A percentile compares a stretch with the other conserved stretches of the same genome.
Evolutionary conservation across 1,139 yeast genomes (phyloP).

Genomic region (Geotrichum fermentans): DNA sequence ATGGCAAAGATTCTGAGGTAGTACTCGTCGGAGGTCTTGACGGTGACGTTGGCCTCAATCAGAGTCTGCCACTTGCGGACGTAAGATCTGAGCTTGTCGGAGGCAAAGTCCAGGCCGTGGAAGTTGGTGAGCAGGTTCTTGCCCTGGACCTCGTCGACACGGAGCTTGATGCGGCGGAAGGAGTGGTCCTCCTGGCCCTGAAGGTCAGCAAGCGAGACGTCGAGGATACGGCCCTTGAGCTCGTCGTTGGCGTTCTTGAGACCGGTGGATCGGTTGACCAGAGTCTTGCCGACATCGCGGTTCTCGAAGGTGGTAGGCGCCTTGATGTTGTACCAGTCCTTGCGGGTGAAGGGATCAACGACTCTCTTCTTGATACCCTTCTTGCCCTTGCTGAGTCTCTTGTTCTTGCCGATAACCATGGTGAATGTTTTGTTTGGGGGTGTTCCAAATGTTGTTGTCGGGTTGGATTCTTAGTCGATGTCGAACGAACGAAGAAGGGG

Average conservation of each 20-base stretch:
- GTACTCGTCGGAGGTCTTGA: slow-evolving; percentile 88
- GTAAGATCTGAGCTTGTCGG: slow-evolving; percentile 84
- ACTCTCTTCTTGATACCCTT: slow-evolving; percentile 94
- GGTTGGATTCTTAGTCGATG: slow-evolving; percentile 6
- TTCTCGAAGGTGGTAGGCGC: slow-evolving; percentile 93
- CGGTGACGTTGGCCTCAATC: slow-evolving; percentile 87
- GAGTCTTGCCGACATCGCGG: slow-evolving; percentile 92
- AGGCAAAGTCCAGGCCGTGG: slow-evolving; percentile 91
- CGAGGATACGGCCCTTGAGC: slow-evolving; percentile 85
- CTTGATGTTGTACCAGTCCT: slow-evolving; percentile 92
- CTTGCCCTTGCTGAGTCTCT: slow-evolving; percentile 95
- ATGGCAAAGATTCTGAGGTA: slow-evolving; percentile 81
- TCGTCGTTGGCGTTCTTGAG: slow-evolving; percentile 87
- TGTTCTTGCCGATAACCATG: slow-evolving; percentile 96
- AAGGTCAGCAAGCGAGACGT: slow-evolving; percentile 81
- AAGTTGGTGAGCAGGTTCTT: slow-evolving; percentile 89
- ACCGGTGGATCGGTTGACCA: slow-evolving; percentile 92
- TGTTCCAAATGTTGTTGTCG: slow-evolving; percentile 1
- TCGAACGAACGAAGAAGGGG: background rate
- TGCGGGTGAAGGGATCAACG: slow-evolving; percentile 92
- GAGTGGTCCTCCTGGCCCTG: slow-evolving; percentile 93
- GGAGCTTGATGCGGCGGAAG: slow-evolving; percentile 81
- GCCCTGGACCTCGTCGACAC: slow-evolving; percentile 92
- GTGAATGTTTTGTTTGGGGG: slow-evolving; percentile 21
- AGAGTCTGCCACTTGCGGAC: slow-evolving; percentile 93